phyloP scores from a whole-genome alignment of 352 stramenopile species.

The Pythium myriotylum region DNA sequence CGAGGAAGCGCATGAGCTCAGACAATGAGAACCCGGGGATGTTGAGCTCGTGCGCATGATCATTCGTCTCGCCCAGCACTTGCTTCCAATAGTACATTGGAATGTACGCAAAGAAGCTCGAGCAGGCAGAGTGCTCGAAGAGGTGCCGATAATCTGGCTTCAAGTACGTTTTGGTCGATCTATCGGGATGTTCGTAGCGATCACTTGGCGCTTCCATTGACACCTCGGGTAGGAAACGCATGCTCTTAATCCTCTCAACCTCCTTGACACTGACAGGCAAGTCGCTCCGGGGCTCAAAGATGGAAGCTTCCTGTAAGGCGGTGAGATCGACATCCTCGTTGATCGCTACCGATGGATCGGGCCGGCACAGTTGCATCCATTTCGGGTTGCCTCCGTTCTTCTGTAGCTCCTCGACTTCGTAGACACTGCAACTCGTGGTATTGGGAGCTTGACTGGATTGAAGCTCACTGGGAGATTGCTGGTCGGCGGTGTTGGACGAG shows the following conservation, averaged over 20 bases:
- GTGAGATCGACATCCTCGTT: too few species aligned
- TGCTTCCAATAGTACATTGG: slow-evolving; percentile 30
- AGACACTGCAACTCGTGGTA: too few species aligned
- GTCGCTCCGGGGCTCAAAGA: too few species aligned
- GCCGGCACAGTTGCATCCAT: too few species aligned
- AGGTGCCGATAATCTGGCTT: slow-evolving; percentile 12
- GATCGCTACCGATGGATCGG: too few species aligned
- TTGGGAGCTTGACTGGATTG: too few species aligned
- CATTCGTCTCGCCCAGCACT: slow-evolving; percentile 29
- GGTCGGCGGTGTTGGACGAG: too few species aligned
- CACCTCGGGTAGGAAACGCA: neutral
- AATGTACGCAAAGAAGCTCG: slow-evolving; percentile 35
- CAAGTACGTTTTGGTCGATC: slow-evolving; percentile 10
- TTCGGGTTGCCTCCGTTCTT: too few species aligned
- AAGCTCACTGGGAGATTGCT: too few species aligned
- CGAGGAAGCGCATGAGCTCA: slow-evolving; percentile 36
- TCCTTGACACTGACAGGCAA: too few species aligned
- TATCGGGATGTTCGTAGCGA: slow-evolving; percentile 7
- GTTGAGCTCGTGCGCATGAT: neutral
- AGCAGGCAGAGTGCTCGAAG: slow-evolving; percentile 28
- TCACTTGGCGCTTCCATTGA: neutral
- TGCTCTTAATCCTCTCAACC: slow-evolving; percentile 5
- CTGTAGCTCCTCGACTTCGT: too few species aligned
- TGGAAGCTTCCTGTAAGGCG: too few species aligned
- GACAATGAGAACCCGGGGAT: slow-evolving; percentile 10